Conservation (phyloP, 768 basidiomycete genomes). For the Cytidiella melzeri region DNA sequence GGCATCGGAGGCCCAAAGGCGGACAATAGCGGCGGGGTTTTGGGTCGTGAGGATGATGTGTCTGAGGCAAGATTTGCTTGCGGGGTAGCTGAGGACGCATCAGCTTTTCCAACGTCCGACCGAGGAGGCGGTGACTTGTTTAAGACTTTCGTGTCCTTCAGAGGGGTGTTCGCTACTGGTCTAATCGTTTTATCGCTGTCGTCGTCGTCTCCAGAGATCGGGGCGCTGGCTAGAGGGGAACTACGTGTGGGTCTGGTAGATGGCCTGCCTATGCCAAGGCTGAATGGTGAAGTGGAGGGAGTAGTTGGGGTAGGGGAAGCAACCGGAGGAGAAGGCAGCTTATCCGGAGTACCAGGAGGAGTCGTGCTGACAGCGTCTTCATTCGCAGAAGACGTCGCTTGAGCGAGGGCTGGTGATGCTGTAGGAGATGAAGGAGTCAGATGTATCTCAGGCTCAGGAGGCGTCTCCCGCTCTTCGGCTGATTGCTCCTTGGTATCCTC, state of each 20-base stretch:
- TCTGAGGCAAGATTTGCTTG: conserved; percentile 5
- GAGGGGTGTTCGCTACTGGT: background rate
- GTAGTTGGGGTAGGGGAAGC: conserved; percentile 15
- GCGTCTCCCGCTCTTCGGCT: background rate
- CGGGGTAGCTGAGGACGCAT: conserved; percentile 1
- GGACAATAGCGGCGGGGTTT: conserved; percentile 41
- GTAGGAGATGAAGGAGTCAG: conserved; percentile 9
- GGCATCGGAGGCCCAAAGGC: conserved; percentile 9
- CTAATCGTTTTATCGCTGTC: conserved; percentile 23
- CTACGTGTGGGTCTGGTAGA: conserved; percentile 67
- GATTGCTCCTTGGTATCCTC: background rate
- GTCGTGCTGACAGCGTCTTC: conserved; percentile 40
- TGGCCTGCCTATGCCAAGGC: conserved; percentile 51
- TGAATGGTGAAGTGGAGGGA: conserved; percentile 32
- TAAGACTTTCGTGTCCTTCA: conserved; percentile 4
- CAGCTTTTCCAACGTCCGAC: conserved; percentile 6
- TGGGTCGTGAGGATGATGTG: conserved; percentile 31
- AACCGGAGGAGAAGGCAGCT: conserved; percentile 30
- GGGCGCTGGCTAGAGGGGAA: conserved; percentile 60
- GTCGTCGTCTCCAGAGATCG: conserved; percentile 39
- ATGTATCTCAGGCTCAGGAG: conserved; percentile 7
- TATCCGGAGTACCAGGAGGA: conserved; percentile 55
- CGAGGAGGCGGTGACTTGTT: conserved; percentile 4
- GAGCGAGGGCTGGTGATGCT: conserved; percentile 3
- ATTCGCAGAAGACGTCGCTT: background rate